Base-by-base conservation (phyloP, 352 stramenopile genomes). In the Globisporangium ultimum region DNA sequence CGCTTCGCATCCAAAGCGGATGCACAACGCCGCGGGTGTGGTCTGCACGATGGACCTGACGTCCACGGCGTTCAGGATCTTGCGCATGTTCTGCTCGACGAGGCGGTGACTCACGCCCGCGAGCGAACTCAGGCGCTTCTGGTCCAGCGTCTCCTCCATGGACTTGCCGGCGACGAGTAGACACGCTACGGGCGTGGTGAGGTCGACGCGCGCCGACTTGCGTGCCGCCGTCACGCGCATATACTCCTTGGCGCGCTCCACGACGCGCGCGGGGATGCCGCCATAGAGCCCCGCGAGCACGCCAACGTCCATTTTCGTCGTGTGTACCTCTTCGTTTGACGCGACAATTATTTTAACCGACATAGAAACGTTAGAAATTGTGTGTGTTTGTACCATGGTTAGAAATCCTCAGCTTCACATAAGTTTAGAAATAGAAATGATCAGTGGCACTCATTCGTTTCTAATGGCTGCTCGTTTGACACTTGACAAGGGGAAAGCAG, bases 1-100 rank as follows among this genome's bases (percentile, higher is more conserved):
- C 17, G 62, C 68, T 41, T 84, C 75, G 42, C 82, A 92, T 42
- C 82, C 82, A 38, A 88, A 86, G 22, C 84, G 82, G 59, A 92
- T 86, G 48, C 82, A 92, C 9, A 92, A 66, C 9, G 78, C 74
- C 6, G 74, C 61, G 4, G 79, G 72, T 2, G 76, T 80, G 20
- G 72, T 72, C 58, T 80, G 68, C 9, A 88, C 63, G 11, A 84
- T 67, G 3, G 71, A 71, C 15, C 64, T 62, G 20, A 78, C 69
- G 49, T 73, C 72, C 34, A 91, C 73, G 4, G 71, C 71, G 53
- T 80, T 64, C 15, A 84, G 46, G 47, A 91, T 71, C 38, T 84
- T 84, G 49, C 71, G 74, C 54, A 84, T 65, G 5, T 38, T 72
- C 55, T 80, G 66, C 38, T 80, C 72, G n/a, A 91, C 60, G 18